Percentiles rank a stretch among this genome's conserved stretches.
Evolutionary conservation across 2,329 filamentous ascomycete genomes (phyloP).

Genomic region (Zymoseptoria pseudotritici): DNA sequence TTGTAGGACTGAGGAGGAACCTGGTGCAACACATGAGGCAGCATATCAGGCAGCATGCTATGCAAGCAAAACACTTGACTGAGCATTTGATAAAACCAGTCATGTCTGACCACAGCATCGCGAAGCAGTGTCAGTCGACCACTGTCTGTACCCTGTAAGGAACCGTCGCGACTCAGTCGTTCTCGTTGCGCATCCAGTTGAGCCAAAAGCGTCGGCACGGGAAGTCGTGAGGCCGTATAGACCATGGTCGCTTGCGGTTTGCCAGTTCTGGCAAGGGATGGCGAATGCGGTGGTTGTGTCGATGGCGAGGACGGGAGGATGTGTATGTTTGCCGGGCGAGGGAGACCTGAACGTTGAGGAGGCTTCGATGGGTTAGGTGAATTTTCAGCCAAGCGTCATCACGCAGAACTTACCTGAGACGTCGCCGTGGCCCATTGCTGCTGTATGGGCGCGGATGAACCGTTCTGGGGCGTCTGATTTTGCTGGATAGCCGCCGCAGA

Average conservation of each 20-base stretch:
- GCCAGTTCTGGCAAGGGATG: background rate
- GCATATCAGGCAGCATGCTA: slow-evolving; percentile 33
- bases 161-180: background rate
- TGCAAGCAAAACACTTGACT: slow-evolving; percentile 60
- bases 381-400: no score
- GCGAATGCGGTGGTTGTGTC: background rate
- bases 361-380: no score
- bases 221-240: slow-evolving; percentile 8
- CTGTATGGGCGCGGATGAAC: background rate
- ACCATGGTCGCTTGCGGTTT: background rate
- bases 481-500: background rate
- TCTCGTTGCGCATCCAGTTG: slow-evolving; percentile 2
- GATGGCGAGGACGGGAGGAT: background rate
- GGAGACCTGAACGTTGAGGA: background rate
- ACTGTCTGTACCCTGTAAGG: slow-evolving; percentile 8
- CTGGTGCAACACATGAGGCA: slow-evolving; percentile 35
- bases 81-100: slow-evolving; percentile 57
- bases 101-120: slow-evolving; percentile 49
- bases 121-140: slow-evolving; percentile 48
- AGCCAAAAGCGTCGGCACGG: slow-evolving; percentile 2
- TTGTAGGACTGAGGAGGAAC: slow-evolving; percentile 25
- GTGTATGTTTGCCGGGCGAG: background rate
- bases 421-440: background rate
- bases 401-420: no score
- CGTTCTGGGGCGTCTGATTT: background rate